Evolutionary conservation across 495 filamentous ascomycete genomes (phyloP).

Genomic region (Podospora anserina): DNA sequence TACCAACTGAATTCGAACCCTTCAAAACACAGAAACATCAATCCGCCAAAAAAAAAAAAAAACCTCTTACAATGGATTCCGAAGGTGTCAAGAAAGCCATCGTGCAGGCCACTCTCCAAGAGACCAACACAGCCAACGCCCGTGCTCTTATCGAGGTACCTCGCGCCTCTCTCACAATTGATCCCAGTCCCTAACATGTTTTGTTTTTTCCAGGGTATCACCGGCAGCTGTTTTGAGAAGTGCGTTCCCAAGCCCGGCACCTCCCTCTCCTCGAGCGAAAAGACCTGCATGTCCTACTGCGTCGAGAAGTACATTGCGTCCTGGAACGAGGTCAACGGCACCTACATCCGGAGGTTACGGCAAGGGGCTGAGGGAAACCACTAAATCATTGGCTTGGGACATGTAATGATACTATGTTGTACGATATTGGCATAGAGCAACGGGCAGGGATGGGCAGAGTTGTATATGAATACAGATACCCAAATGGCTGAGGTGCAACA

Average conservation of each 20-base stretch:
- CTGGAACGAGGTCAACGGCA: conserved; percentile 80
- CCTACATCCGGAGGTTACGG: conserved; percentile 72
- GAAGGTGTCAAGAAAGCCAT: conserved; percentile 60
- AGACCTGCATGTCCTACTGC: conserved; percentile 76
- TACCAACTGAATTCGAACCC: neutral
- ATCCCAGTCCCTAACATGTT: conserved; percentile 5
- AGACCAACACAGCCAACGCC: conserved; percentile 72
- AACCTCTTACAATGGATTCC: conserved; percentile 38
- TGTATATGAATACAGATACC: neutral
- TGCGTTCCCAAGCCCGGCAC: conserved; percentile 83
- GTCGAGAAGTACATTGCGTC: conserved; percentile 97
- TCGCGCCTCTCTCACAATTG: neutral
- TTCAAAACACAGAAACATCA: neutral
- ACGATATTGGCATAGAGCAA: neutral
- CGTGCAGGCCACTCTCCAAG: conserved; percentile 70
- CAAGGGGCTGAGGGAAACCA: conserved; percentile 44
- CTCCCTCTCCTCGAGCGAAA: conserved; percentile 69
- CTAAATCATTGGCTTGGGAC: conserved; percentile 4
- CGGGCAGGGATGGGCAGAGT: neutral
- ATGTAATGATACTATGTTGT: neutral
- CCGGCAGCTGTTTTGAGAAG: conserved; percentile 92
- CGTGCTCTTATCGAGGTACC: conserved; percentile 69
- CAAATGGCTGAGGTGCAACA: neutral
- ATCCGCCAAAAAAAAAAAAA: neutral
- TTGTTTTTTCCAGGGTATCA: conserved; percentile 71